Base-by-base conservation (phyloP, 2,329 filamentous ascomycete genomes). In the Paecilomyces formosus region DNA sequence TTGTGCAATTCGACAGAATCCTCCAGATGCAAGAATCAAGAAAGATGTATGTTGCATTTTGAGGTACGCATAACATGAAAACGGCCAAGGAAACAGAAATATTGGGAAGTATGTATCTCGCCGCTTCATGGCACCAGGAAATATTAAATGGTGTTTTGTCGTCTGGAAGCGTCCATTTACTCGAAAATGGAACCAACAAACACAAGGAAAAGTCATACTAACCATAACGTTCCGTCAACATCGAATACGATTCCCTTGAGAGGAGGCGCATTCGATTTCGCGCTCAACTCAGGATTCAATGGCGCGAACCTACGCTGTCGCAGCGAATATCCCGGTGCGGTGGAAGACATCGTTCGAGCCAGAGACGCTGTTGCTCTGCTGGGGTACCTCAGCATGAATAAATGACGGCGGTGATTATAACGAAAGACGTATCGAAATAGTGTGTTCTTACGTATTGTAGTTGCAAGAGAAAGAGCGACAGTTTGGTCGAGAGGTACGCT, bases 221-320 rank as follows among this genome's bases (percentile, higher is more conserved):
- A 95, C 92, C 88, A 97, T 60, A 97, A 76, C 24, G 93, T 99
- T 3, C 93, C 93, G 74, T 99, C 93, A 62, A 99, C 90, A 76
- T 99, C 93, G 75, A 97, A 97, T 13, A 97, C 79, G 26, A 87
- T 80, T 1, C 85, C 85, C 65, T 80, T 79, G 58, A 87, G 67
- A 30, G 66, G 67, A 50, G 81, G 79, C 18, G 74, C 73, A 61
- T 54, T 69, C 61, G 56, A 70, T 63, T 21, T 65, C 61, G 21
- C 56, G 60, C 53, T 55, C 57, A 60, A 66, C 64, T 65, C 64
- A 4, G 75, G 69, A 58, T 76, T 70, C 57, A 84, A 68, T 12
- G 82, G 81, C 5, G 81, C 79, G 62, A 85, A 84, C 39, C 72
- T 75, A 60, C 80, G 74, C 49, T 68, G 70, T 35, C 66, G 71